Base-by-base conservation (phyloP, 2,329 filamentous ascomycete species). In the Fusarium sp. region DNA sequence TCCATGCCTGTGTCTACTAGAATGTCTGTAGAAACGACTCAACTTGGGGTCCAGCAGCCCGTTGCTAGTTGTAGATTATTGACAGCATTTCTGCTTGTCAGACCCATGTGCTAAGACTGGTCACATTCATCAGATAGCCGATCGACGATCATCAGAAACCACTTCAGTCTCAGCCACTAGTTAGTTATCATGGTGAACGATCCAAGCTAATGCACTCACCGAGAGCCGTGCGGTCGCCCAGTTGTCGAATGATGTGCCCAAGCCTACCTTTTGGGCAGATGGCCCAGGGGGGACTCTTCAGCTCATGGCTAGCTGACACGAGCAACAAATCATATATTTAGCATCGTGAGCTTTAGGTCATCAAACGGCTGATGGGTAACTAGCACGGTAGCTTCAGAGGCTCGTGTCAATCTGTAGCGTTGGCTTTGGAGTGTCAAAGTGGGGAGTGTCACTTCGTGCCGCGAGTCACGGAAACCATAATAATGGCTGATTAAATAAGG, bases 111-210 rank as follows among this genome's bases (percentile, higher is more conserved):
- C 49, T 45, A 31, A 46, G 40, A 60, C 39, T 60, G 54, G 47
- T 57, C 58, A 69, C 61, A 52, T 61, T 65, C 52, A 48, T 58
- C 63, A 71, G 71, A 73, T 73, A 71, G 60, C 67, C 71, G 71
- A 73, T 68, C 56, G 69, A 63, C 63, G 71, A 73, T 72, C 71
- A 66, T 37, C 57, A 54, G 45, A 62, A 57, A 54, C 51, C 48
- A 46, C 33, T 49, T 47, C 50, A 31, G 58, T 53, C 36, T 46
- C 62, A 72, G 58, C 48, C 39, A 23, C 50, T 47, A 31, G 13
- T 10, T 27, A 27, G 25, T 31, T 31, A 47, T 45, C 18, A 39
- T 56, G 25, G 36, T 51, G 47, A 62, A 42, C 39, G 41, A 58
- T 48, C 13, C 35, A 40, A 47, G 23, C 33, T 29, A 49, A 53